Percentiles rank a stretch among this genome's conserved stretches.
Evolutionary conservation across 495 filamentous ascomycete species (phyloP).

Genomic region (Cercophora scortea): DNA sequence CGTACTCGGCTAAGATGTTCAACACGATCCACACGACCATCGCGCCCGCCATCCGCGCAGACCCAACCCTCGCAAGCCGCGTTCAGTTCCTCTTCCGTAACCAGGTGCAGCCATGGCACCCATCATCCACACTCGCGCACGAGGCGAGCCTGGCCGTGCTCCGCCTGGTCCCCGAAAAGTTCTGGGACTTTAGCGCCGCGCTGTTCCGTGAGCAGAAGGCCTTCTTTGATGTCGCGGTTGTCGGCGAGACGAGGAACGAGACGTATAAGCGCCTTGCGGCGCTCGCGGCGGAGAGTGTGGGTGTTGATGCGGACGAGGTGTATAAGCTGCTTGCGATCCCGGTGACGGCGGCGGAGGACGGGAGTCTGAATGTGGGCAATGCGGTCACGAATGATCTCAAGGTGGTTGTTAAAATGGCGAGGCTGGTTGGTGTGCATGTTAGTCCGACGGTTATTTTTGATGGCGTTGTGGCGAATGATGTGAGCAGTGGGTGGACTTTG

Average conservation of each 20-base stretch:
- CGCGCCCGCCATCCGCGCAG: constrained; percentile 46
- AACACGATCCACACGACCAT: constrained; percentile 42
- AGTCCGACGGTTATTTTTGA: constrained; percentile 86
- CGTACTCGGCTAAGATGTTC: constrained; percentile 60
- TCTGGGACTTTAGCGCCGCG: constrained; percentile 67
- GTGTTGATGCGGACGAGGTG: constrained; percentile 57
- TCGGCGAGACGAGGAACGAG: constrained; percentile 72
- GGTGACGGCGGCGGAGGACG: constrained; percentile 54
- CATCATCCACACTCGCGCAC: constrained; percentile 77
- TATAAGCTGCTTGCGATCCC: constrained; percentile 56
- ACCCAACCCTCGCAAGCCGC: constrained; percentile 45
- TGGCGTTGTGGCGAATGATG: constrained; percentile 69
- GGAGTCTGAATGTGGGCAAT: constrained; percentile 68
- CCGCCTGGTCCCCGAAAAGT: constrained; percentile 55
- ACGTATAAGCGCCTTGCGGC: constrained; percentile 74
- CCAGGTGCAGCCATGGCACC: constrained; percentile 95
- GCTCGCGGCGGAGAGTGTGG: constrained; percentile 53
- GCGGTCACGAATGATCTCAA: constrained; percentile 78
- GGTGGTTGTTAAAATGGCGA: constrained; percentile 69
- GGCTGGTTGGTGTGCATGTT: constrained; percentile 76
- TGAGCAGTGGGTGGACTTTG: constrained; percentile 67
- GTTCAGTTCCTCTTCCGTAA: constrained; percentile 76
- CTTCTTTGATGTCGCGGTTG: constrained; percentile 77
- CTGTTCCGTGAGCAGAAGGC: constrained; percentile 63
- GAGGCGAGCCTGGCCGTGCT: constrained; percentile 79